Base-by-base conservation (phyloP, 176 grass and related monocot species). In the Eleusine coracana region DNA sequence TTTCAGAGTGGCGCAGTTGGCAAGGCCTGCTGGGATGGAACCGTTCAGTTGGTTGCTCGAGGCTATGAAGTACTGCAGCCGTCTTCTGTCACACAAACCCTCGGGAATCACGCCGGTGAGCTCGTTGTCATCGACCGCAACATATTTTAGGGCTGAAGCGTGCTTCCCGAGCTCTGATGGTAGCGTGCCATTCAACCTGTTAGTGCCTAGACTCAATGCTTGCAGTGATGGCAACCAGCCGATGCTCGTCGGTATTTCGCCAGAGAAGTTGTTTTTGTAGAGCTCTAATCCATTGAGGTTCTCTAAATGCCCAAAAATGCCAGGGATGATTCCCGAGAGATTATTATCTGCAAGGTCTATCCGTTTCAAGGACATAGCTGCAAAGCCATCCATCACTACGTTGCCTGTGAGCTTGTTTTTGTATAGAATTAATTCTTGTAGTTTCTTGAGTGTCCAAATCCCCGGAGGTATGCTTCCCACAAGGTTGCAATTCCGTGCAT, bases 211-310 rank as follows among this genome's bases (percentile, higher is more conserved):
- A 10, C 4, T 66, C 70, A 97, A 29, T 0, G 3, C 2, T 7
- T 0, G 4, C 75, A 97, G 51, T 10, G 73, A 76, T 1, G 86
- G 88, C 25, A 98, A 71, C 73, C 27, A 63, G 21, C 88, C 88
- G 36, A 98, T 91, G 86, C 88, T 86, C 10, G 23, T 31, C 7
- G 95, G 90, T 85, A 98, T 93, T 25, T 98, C 82, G 16, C 95
- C 92, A 23, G 88, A 89, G 46, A 98, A 82, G 16, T 59, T 89
- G 78, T 93, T 95, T 10, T 10, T 2, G 68, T 18, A 84, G 71
- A 98, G 25, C 21, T 0, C 0, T 14, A 93, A 48, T 0, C 0
- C 2, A 1, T 17, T 25, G 44, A 98, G 89, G 0, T 90, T 95
- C 15, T 18, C 5, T 9, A 46, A 46, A 11, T 10, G 44, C 7